Conservation (phyloP, 352 stramenopile species). For the Phytophthora rubi region DNA sequence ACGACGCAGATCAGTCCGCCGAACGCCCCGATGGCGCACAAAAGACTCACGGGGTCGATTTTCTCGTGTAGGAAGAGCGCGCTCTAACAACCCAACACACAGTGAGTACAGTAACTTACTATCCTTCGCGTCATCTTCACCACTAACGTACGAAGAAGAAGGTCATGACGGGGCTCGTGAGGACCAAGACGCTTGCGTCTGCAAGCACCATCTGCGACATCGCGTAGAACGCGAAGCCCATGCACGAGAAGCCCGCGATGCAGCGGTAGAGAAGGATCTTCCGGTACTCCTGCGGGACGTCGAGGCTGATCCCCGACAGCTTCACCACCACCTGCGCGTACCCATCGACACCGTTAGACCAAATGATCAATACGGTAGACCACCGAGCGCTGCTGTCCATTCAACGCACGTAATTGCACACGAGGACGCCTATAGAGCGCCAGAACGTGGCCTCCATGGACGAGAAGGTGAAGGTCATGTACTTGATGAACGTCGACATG, state of each 20-base stretch:
- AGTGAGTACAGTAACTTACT: constrained; percentile 11
- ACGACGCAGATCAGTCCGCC: constrained; percentile 56
- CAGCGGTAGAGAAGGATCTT: constrained; percentile 62
- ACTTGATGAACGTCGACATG: constrained; percentile 83
- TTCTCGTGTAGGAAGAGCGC: constrained; percentile 48
- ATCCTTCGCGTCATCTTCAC: neutral
- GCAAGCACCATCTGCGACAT: constrained; percentile 80
- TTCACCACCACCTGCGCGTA: constrained; percentile 17
- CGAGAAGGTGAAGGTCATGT: constrained; percentile 67
- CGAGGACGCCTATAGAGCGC: constrained; percentile 59
- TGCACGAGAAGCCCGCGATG: constrained; percentile 63
- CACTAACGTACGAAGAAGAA: constrained; percentile 34
- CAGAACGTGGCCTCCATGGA: constrained; percentile 83
- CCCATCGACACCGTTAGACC: neutral
- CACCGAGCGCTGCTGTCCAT: neutral
- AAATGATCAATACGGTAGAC: neutral
- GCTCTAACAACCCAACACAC: constrained; percentile 29
- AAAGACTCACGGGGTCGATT: constrained; percentile 47
- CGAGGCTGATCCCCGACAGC: constrained; percentile 36
- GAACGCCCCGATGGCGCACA: constrained; percentile 46
- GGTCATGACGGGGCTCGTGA: constrained; percentile 45
- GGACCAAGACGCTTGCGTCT: constrained; percentile 67
- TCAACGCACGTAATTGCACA: constrained; percentile 62
- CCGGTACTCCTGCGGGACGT: constrained; percentile 45
- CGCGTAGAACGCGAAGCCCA: constrained; percentile 76